These are phyloP conservation scores for Alisma plantagoaquatica DNA, from an alignment of 106 monocot genomes.

Conservation along the genomic window DNA sequence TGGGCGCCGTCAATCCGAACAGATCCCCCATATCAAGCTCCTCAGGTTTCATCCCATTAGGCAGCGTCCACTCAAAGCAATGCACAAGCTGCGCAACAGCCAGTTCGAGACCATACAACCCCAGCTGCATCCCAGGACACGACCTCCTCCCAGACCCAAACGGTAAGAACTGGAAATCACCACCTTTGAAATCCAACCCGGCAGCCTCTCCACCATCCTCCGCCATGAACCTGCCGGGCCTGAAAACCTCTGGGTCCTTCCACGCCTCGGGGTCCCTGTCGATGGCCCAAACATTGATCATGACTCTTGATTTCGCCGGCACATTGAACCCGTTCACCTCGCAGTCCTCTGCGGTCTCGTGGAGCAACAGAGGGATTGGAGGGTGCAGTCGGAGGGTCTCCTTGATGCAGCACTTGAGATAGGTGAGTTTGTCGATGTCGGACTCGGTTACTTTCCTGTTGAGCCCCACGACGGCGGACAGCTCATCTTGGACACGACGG, in stretches of 20 bases:
- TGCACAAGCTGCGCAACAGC: slow-evolving; percentile 57
- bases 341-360: slow-evolving; percentile 50
- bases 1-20: slow-evolving; percentile 66
- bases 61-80: slow-evolving; percentile 52
- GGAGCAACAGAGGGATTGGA: slow-evolving; percentile 70
- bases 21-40: slow-evolving; percentile 68
- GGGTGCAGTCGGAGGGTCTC: slow-evolving; percentile 91
- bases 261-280: slow-evolving; percentile 43
- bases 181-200: slow-evolving; percentile 44
- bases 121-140: slow-evolving; percentile 75
- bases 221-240: slow-evolving; percentile 33
- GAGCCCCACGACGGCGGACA: slow-evolving; percentile 32
- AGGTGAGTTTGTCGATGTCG: slow-evolving; percentile 64
- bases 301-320: slow-evolving; percentile 35
- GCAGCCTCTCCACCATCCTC: slow-evolving; percentile 19
- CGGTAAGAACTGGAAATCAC: slow-evolving; percentile 56
- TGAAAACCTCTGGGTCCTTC: slow-evolving; percentile 47
- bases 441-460: slow-evolving; percentile 47
- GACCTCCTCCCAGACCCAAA: slow-evolving; percentile 68
- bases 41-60: slow-evolving; percentile 49
- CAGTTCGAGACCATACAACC: slow-evolving; percentile 44
- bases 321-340: slow-evolving; percentile 41
- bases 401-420: slow-evolving; percentile 50
- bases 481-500: slow-evolving; percentile 39
- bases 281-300: slow-evolving; percentile 64